phyloP scores from a whole-genome alignment of 2,329 filamentous ascomycete species.

The Aspergillus quadricinctus region DNA sequence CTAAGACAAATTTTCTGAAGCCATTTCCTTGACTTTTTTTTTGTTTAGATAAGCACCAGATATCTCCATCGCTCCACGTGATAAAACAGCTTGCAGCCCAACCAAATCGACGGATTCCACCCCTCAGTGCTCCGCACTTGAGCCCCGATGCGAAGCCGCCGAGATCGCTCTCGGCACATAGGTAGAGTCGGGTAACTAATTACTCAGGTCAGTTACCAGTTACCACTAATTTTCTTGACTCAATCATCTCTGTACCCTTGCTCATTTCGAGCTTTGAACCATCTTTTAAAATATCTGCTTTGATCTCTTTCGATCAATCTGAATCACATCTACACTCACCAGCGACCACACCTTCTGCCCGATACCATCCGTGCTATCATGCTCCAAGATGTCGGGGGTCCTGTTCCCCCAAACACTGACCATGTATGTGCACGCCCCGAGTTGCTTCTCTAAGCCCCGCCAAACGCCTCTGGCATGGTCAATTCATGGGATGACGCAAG shows the following conservation, averaged over 20 bases:
- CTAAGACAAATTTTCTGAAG: neutral
- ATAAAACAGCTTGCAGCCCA: neutral
- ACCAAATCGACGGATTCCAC: neutral
- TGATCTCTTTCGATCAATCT: neutral
- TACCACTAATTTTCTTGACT: neutral
- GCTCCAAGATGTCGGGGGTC: slow-evolving; percentile 55
- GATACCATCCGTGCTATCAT: slow-evolving; percentile 20
- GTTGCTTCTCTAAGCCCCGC: slow-evolving; percentile 12
- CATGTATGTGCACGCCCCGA: slow-evolving; percentile 56
- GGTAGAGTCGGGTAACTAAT: neutral
- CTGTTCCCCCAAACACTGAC: slow-evolving; percentile 72
- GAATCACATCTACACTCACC: neutral
- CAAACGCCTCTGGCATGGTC: neutral
- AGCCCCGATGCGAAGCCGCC: slow-evolving; percentile 1
- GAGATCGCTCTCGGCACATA: slow-evolving; percentile 12
- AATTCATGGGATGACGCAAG: neutral
- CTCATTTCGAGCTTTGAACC: neutral
- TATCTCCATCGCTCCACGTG: slow-evolving; percentile 6
- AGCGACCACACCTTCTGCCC: neutral
- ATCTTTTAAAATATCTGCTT: neutral
- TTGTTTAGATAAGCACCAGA: slow-evolving; percentile 2
- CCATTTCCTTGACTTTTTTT: slow-evolving; percentile 2
- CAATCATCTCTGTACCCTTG: neutral
- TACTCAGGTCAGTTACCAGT: neutral
- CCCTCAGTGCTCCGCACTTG: neutral